Percentiles rank a stretch among this genome's conserved stretches.
phyloP scores from a whole-genome alignment of 768 basidiomycete genomes.

The Macrolepiota fuliginosa region DNA sequence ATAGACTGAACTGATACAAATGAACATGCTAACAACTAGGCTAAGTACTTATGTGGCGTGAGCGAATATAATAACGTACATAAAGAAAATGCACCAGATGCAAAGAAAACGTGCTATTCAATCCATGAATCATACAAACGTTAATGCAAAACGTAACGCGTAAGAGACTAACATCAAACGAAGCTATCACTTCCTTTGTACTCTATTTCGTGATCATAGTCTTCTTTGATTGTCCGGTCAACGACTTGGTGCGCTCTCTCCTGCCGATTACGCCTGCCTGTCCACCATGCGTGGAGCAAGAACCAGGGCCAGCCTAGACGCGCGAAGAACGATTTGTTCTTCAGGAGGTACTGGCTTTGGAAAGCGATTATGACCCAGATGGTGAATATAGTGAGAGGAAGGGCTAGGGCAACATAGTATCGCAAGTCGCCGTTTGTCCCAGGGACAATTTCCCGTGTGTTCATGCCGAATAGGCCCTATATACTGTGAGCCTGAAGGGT shows the following conservation, averaged over 20 bases:
- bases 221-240: neutral
- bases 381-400: constrained; percentile 47
- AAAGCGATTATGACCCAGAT: constrained; percentile 55
- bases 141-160: neutral
- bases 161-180: neutral
- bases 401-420: constrained; percentile 41
- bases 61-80: neutral
- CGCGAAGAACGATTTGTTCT: constrained; percentile 23
- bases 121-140: neutral
- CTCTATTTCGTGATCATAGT: neutral
- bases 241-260: neutral
- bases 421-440: constrained; percentile 35
- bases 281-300: constrained; percentile 11
- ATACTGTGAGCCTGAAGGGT: neutral
- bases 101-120: neutral
- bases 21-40: neutral
- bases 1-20: neutral
- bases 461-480: constrained; percentile 61
- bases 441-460: constrained; percentile 40
- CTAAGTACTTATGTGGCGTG: neutral
- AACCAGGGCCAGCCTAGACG: constrained; percentile 37
- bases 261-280: neutral
- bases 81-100: neutral
- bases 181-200: neutral
- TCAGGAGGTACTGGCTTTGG: constrained; percentile 42